phyloP scores from a whole-genome alignment of 805 yeast species.

The Wickerhamomyces tratensis region DNA sequence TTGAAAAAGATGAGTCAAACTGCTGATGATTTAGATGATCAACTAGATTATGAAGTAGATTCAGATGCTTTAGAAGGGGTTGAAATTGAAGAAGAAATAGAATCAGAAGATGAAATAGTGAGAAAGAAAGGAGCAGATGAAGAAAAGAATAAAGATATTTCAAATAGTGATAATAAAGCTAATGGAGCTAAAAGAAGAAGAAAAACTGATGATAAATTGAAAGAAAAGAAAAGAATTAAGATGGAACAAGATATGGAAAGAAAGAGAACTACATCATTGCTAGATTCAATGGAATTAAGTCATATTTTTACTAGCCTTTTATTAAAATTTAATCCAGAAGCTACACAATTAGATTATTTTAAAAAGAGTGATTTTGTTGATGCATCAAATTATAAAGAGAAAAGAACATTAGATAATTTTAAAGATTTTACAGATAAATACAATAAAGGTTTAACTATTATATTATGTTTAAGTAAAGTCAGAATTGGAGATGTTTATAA shows the following conservation, averaged over 20 bases:
- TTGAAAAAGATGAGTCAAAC: slow-evolving; percentile 33
- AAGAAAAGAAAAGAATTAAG: slow-evolving; percentile 55
- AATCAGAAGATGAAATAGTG: slow-evolving; percentile 15
- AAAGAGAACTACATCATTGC: slow-evolving; percentile 44
- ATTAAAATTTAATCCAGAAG: slow-evolving; percentile 50
- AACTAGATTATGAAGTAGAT: slow-evolving; percentile 26
- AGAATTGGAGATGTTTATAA: slow-evolving; percentile 83
- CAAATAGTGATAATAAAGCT: slow-evolving; percentile 9
- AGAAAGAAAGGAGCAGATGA: slow-evolving; percentile 3
- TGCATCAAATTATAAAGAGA: slow-evolving; percentile 46
- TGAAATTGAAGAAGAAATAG: slow-evolving; percentile 19
- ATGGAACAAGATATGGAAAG: slow-evolving; percentile 54
- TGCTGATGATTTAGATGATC: slow-evolving; percentile 69
- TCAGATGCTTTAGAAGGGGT: slow-evolving; percentile 26
- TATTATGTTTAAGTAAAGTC: slow-evolving; percentile 66
- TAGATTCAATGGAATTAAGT: slow-evolving; percentile 50
- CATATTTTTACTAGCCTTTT: slow-evolving; percentile 58
- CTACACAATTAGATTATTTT: slow-evolving; percentile 68
- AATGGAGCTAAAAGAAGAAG: slow-evolving; percentile 13
- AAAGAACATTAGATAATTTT: slow-evolving; percentile 47
- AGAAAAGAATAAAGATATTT: slow-evolving; percentile 7
- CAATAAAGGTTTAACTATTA: slow-evolving; percentile 36
- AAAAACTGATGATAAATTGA: slow-evolving; percentile 33
- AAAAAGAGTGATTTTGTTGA: slow-evolving; percentile 48
- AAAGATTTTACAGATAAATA: slow-evolving; percentile 41